Percentiles rank a stretch among this genome's conserved stretches.
phyloP scores from a whole-genome alignment of 768 basidiomycete species.

The Hypholoma sublateritium region DNA sequence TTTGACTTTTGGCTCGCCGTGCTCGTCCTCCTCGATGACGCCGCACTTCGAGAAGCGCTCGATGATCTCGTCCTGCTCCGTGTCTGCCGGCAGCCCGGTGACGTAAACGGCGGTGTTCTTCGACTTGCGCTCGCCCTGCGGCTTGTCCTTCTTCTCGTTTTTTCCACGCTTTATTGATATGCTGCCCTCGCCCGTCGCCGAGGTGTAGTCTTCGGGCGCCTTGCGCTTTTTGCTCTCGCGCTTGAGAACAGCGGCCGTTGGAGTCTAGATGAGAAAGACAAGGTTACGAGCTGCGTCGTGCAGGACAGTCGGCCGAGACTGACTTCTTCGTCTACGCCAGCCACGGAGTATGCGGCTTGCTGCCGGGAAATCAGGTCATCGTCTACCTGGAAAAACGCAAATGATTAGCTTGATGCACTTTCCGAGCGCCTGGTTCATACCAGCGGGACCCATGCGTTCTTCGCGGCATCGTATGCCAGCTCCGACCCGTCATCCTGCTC shows the following conservation, averaged over 20 bases:
- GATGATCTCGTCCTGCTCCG: constrained; percentile 73
- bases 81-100: constrained; percentile 75
- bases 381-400: constrained; percentile 57
- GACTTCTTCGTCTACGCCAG: constrained; percentile 93
- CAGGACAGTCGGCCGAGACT: constrained; percentile 25
- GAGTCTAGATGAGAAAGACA: constrained; percentile 52
- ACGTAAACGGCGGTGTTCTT: constrained; percentile 95
- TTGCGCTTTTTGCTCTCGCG: constrained; percentile 81
- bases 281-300: background rate
- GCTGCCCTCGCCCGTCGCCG: constrained; percentile 42
- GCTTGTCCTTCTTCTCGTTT: constrained; percentile 48
- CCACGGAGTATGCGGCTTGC: constrained; percentile 92
- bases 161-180: constrained; percentile 72
- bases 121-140: constrained; percentile 57
- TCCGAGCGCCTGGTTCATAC: constrained; percentile 48
- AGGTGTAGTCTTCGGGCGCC: constrained; percentile 70
- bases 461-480: constrained; percentile 80
- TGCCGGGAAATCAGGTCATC: constrained; percentile 86
- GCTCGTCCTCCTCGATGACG: constrained; percentile 88
- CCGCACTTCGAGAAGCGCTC: constrained; percentile 91
- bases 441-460: constrained; percentile 80
- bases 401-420: constrained; percentile 1
- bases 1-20: constrained; percentile 93
- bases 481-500: constrained; percentile 92
- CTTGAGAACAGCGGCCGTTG: constrained; percentile 83